Evolutionary conservation across 495 filamentous ascomycete genomes (phyloP).

Genomic region (Mytilinidion resinicola): DNA sequence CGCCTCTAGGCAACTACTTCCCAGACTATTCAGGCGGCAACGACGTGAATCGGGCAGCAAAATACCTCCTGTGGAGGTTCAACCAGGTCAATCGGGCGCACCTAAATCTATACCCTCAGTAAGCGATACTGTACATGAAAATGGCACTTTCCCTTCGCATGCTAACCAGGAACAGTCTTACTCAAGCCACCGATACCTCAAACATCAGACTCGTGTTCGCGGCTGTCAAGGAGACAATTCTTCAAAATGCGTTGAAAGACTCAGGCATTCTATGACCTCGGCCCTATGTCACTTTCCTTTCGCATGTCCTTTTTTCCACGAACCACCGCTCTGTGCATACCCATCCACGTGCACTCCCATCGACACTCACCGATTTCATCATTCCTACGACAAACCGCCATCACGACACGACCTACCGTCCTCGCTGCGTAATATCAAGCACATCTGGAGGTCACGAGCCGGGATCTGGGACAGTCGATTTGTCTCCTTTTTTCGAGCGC

Average conservation of each 20-base stretch:
- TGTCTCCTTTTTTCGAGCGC: constrained; percentile 22
- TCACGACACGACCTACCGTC: constrained; percentile 13
- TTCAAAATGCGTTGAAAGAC: constrained; percentile 96
- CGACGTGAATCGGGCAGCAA: constrained; percentile 94
- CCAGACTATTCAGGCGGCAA: constrained; percentile 96
- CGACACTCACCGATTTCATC: constrained; percentile 1
- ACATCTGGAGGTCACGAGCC: constrained; percentile 15
- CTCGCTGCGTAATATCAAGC: constrained; percentile 8
- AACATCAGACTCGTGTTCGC: constrained; percentile 98
- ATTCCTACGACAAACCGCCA: constrained; percentile 6
- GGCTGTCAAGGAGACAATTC: constrained; percentile 96
- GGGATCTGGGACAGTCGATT: constrained; percentile 22
- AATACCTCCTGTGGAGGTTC: constrained; percentile 96
- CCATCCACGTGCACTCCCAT: background rate
- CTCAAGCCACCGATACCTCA: constrained; percentile 96
- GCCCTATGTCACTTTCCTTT: background rate
- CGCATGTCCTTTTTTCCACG: constrained; percentile 1
- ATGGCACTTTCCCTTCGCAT: background rate
- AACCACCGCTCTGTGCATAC: constrained; percentile 24
- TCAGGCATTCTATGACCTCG: constrained; percentile 79
- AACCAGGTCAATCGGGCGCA: constrained; percentile 97
- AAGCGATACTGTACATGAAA: constrained; percentile 38
- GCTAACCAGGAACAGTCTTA: constrained; percentile 56
- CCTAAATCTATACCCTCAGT: constrained; percentile 97
- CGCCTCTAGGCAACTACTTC: constrained; percentile 87